Evolutionary conservation across 495 filamentous ascomycete genomes (phyloP), one percentile per base, ranked within the genome.

Genomic region (Daldinia childiae): DNA sequence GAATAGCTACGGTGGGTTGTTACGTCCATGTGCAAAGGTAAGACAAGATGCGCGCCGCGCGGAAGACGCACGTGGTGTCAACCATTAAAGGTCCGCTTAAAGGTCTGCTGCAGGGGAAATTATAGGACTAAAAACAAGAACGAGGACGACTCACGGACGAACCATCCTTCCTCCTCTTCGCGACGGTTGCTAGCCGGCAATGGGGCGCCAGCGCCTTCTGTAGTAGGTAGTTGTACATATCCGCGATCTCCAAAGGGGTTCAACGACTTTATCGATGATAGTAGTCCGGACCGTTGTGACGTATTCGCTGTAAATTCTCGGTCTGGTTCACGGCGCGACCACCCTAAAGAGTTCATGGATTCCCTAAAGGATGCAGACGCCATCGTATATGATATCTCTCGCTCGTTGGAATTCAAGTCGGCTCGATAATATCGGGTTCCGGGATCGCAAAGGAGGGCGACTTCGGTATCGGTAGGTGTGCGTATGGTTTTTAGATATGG

Each of bases 101-200:
- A 74, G 69, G 74, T 73, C 77, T 71, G 71, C 56, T 78, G 77
- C 78, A 78, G 69, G 75, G 63, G 64, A 70, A 68, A 69, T 2
- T 41, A 57, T 50, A 55, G 41, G 39, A 17, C 32, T 66, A 58
- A 71, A 68, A 63, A 32, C 24, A 51, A 58, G 57, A 54, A 27
- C 41, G 71, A 74, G 57, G 51, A 55, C 67, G 80, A 96, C 95
- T 95, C 89, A 99, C 95, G 84, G 66, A 92, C 92, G 87, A 99
- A 94, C 88, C 92, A 98, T 56, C 89, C 92, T 79, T 97, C 95
- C 71, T 99, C 95, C 81, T 98, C 95, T 70, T 97, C 93, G 63
- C 94, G 87, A 71, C 95, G 88, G 76, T 72, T 93, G 61, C 93
- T 85, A 62, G 95, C 94, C 41, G 95, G 95, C 27, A 97, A 82